Conservation (phyloP, 805 yeast species). For the Lipomyces spencermartinsiae region DNA sequence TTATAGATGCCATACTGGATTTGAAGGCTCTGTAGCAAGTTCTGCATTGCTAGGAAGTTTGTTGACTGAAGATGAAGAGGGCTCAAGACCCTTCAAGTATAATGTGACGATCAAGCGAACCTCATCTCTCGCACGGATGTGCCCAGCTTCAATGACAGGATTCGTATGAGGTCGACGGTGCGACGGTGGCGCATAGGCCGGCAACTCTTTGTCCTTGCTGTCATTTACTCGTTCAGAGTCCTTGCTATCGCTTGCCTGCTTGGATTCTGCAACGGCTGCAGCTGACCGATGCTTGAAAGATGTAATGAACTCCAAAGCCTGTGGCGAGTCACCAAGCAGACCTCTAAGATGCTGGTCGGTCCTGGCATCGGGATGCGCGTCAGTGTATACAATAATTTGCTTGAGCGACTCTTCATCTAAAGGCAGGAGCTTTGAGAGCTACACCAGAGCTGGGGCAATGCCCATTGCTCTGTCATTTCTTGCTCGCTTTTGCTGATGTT, state of each 20-base stretch:
- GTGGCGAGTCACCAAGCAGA: constrained; percentile 2
- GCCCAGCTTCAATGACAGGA: neutral
- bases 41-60: neutral
- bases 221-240: neutral
- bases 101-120: neutral
- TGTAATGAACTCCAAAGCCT: neutral
- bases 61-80: constrained; percentile 1
- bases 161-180: neutral
- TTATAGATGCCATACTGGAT: neutral
- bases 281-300: constrained; percentile 1
- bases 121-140: neutral
- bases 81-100: neutral
- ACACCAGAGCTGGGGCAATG: neutral
- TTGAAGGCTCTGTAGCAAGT: constrained; percentile 1
- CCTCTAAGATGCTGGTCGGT: neutral
- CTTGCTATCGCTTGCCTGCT: neutral
- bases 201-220: neutral
- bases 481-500: neutral
- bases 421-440: constrained; percentile 1
- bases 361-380: neutral
- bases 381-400: constrained; percentile 1
- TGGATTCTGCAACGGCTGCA: neutral
- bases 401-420: neutral
- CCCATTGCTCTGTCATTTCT: neutral
- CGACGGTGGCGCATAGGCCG: constrained; percentile 3